A percentile compares a stretch with the other conserved stretches of the same genome.
Conservation (phyloP, 2,329 filamentous ascomycete genomes). For the Fusarium lateritium region DNA sequence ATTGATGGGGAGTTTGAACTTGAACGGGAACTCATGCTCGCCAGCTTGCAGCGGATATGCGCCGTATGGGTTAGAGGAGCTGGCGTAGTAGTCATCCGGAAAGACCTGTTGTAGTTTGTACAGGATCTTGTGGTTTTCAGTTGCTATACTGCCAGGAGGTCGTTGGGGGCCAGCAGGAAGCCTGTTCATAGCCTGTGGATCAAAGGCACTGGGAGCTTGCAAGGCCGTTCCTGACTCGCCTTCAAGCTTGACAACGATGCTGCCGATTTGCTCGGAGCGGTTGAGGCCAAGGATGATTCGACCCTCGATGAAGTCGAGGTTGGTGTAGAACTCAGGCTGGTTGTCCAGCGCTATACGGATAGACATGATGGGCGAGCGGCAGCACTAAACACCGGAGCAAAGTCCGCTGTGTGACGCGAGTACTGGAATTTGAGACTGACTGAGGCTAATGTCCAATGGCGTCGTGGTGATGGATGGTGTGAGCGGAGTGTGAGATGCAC, state of each 20-base stretch:
- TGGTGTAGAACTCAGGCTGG: constrained; percentile 81
- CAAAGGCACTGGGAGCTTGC: constrained; percentile 63
- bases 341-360: constrained; percentile 77
- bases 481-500: constrained; percentile 21
- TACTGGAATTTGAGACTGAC: constrained; percentile 17
- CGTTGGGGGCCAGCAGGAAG: constrained; percentile 48
- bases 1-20: constrained; percentile 84
- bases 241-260: constrained; percentile 86
- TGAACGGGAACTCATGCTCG: constrained; percentile 82
- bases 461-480: constrained; percentile 11
- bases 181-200: constrained; percentile 58
- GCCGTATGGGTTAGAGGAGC: constrained; percentile 58
- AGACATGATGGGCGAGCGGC: constrained; percentile 66
- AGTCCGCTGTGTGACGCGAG: constrained; percentile 23
- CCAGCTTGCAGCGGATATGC: constrained; percentile 76
- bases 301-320: constrained; percentile 81
- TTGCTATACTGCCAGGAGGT: constrained; percentile 60
- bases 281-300: constrained; percentile 70
- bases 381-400: background rate
- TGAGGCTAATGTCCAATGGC: constrained; percentile 28
- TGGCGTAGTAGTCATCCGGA: constrained; percentile 67
- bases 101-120: constrained; percentile 83
- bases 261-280: constrained; percentile 78
- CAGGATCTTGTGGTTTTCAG: constrained; percentile 79
- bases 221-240: constrained; percentile 82